Evolutionary conservation across 2,329 filamentous ascomycete genomes (phyloP), one percentile per base, ranked within the genome.

Genomic region (Paraphaeosphaeria sporulosa): DNA sequence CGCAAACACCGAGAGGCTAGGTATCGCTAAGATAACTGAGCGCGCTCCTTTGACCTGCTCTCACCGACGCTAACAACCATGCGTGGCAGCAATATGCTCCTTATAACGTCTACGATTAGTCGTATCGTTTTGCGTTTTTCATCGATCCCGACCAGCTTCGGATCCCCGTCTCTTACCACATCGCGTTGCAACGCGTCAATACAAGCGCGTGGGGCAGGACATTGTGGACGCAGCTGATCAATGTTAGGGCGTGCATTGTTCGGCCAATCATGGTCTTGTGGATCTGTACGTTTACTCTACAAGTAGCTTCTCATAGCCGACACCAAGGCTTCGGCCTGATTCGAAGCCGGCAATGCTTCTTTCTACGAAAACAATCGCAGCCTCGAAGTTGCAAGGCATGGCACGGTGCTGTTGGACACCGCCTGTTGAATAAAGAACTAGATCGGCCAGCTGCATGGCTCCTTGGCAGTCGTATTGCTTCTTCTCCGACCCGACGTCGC

Each of bases 401-500:
- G 19, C 34, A 52, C 36, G 21, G 21, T 52, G 49, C n/a, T 43
- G 17, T 10, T 38, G 12, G 44, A 47, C 44, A 47, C 47, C 25
- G 13, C 27, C 21, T 40, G 36, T 40, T 40, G 36, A 15, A 17
- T 5, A 17, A 13, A 2, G 10, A n/a, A 6, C 25, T 38, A 38
- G 44, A 44, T 34, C 17, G n/a, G 49, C 34, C 32, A 52, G 50
- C 50, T 43, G 36, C 23, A 19, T 23, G 36, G 50, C 38, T 36
- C 36, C 49, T 51, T 52, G 36, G 49, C 49, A n/a, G 49, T 53
- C 50, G 38, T 43, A 42, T 40, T 53, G 38, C 50, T 53, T 53
- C 36, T 53, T 32, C n/a, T 25, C n/a, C n/a, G n/a, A n/a, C 43
- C 49, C 49, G 34, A 51, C 34, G 30, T 43, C 23, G 50, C 36